Base-by-base conservation (phyloP, 2,329 filamentous ascomycete genomes). In the Huntiella abstrusa region DNA sequence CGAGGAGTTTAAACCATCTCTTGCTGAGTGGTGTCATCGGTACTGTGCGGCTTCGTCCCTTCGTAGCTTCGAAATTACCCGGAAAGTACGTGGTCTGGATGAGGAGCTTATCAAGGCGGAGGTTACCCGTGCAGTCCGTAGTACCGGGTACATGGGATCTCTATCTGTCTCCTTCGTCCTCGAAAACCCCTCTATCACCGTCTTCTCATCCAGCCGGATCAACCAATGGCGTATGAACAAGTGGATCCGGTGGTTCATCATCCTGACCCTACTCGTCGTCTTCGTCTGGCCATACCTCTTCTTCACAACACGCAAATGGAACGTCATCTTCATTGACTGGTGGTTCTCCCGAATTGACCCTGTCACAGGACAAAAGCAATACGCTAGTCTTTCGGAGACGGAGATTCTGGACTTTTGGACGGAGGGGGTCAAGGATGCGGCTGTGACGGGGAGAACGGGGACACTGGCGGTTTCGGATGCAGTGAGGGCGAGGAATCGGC, bases 221-320 rank as follows among this genome's bases (percentile, higher is more conserved):
- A 85, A 83, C 55, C 60, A 65, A 28, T 81, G 77, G 72, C 73
- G 82, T 0, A 62, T 76, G 40, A 77, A 68, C 1, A 58, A 57
- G 5, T 83, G 76, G 75, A 64, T 84, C 39, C 63, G 69, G 37
- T 72, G 73, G 65, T 39, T 83, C 7, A 83, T 77, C 61, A 75
- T 73, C 56, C 57, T 82, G 4, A 75, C 75, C 0, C 73, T 84
- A 50, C 59, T 81, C 10, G 80, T 80, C 68, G 55, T 86, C 48
- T 65, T 86, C 53, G 64, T 71, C 3, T 86, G 81, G 81, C 81
- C 81, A 0, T 70, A 72, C 48, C 65, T 86, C 10, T 77, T 73
- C 60, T 68, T 83, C 56, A 61, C 69, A 13, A 86, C 81, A 1
- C 75, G 72, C 56, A 67, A 72, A 42, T 86, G 77, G 62, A 70